Conservation (phyloP, 768 basidiomycete genomes). For the Vararia minispora region DNA sequence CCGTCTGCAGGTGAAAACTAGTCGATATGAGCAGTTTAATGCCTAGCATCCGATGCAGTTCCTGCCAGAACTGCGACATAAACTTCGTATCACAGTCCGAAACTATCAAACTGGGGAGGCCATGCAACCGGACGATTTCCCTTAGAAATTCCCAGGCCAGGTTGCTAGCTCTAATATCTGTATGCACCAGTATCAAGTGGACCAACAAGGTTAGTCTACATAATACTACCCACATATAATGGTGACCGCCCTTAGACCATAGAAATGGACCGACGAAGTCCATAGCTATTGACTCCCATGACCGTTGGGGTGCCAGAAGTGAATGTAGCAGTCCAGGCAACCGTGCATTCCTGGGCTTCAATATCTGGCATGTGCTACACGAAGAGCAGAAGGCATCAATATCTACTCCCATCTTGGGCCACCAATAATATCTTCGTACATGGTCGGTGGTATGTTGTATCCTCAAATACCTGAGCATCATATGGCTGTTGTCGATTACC, state of each 20-base stretch:
- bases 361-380: slow-evolving; percentile 16
- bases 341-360: slow-evolving; percentile 4
- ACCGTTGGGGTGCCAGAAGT: slow-evolving; percentile 19
- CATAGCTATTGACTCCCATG: too few species aligned
- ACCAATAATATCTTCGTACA: slow-evolving; percentile 26
- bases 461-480: slow-evolving; percentile 23
- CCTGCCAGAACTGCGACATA: slow-evolving; percentile 20
- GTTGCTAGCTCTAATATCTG: slow-evolving; percentile 16
- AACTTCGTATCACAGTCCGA: slow-evolving; percentile 24
- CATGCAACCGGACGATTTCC: slow-evolving; percentile 22
- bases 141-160: slow-evolving; percentile 21
- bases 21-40: slow-evolving; percentile 23
- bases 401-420: slow-evolving; percentile 15
- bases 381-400: slow-evolving; percentile 15
- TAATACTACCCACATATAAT: slow-evolving; percentile 25
- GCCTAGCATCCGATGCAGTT: slow-evolving; percentile 11
- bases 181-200: slow-evolving; percentile 21
- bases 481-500: slow-evolving; percentile 21
- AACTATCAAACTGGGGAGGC: slow-evolving; percentile 20
- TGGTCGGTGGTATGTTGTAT: slow-evolving; percentile 19
- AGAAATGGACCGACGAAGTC: slow-evolving; percentile 31
- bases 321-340: slow-evolving; percentile 22
- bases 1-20: slow-evolving; percentile 31
- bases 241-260: slow-evolving; percentile 12
- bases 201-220: slow-evolving; percentile 27